phyloP scores from a whole-genome alignment of 768 basidiomycete species.

The Panus rudis region DNA sequence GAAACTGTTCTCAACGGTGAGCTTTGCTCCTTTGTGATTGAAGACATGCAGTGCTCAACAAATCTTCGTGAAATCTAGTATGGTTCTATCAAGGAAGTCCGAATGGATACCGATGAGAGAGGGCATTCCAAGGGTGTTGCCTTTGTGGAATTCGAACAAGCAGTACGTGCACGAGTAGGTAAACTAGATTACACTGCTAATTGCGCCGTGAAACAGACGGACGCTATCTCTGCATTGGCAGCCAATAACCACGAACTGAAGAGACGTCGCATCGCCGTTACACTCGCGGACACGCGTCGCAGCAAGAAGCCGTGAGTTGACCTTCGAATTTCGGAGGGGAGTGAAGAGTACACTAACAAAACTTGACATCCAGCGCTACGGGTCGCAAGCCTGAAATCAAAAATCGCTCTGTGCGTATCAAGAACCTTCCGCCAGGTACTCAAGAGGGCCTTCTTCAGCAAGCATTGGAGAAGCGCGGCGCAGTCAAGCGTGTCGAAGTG shows the following conservation, averaged over 20 bases:
- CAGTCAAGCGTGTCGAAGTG: slow-evolving; percentile 69
- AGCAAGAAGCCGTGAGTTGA: no score
- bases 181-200: background rate
- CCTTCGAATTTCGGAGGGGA: no score
- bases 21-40: slow-evolving; percentile 17
- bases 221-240: slow-evolving; percentile 62
- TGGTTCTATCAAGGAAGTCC: slow-evolving; percentile 74
- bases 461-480: slow-evolving; percentile 68
- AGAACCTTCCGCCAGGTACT: slow-evolving; percentile 63
- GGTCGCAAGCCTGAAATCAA: slow-evolving; percentile 49
- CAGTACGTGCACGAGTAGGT: slow-evolving; percentile 39
- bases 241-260: slow-evolving; percentile 88
- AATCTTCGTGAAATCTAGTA: slow-evolving; percentile 42
- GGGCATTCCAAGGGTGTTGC: slow-evolving; percentile 79
- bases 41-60: background rate
- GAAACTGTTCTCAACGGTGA: slow-evolving; percentile 70
- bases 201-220: slow-evolving; percentile 37
- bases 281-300: slow-evolving; percentile 68
- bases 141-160: slow-evolving; percentile 84
- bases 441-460: slow-evolving; percentile 94
- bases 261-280: slow-evolving; percentile 85
- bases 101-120: slow-evolving; percentile 67
- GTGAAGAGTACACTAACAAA: no score
- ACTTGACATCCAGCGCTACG: no score
- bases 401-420: slow-evolving; percentile 69